These are phyloP conservation scores for Aspergillus funiculosus DNA, from an alignment of 495 filamentous ascomycete genomes.

Conservation along the genomic window DNA sequence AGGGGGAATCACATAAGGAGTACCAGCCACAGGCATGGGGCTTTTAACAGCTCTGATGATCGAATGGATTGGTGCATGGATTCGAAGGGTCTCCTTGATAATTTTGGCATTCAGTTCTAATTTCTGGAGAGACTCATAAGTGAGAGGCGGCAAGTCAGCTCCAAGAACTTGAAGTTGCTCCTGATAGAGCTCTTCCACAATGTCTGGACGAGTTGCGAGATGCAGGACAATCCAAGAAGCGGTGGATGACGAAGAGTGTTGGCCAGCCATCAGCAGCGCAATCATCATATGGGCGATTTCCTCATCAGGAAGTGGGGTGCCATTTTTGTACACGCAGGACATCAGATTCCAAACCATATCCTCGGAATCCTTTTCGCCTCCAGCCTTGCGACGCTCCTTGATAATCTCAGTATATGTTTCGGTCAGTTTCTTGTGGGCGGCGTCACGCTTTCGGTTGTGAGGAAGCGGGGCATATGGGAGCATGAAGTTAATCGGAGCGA, in stretches of 20 bases:
- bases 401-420: conserved; percentile 58
- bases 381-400: conserved; percentile 43
- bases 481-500: conserved; percentile 62
- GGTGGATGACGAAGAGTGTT: conserved; percentile 57
- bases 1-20: conserved; percentile 43
- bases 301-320: conserved; percentile 52
- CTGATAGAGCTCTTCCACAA: conserved; percentile 53
- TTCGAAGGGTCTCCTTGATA: conserved; percentile 57
- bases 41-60: conserved; percentile 58
- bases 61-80: conserved; percentile 60
- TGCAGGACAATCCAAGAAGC: conserved; percentile 56
- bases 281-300: conserved; percentile 67
- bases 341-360: conserved; percentile 69
- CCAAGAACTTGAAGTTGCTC: conserved; percentile 51
- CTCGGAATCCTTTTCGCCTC: conserved; percentile 47
- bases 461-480: conserved; percentile 57
- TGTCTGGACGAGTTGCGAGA: conserved; percentile 50
- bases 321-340: conserved; percentile 58
- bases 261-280: conserved; percentile 59
- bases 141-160: conserved; percentile 45
- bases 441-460: conserved; percentile 55
- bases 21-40: conserved; percentile 47
- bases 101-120: conserved; percentile 53
- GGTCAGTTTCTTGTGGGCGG: conserved; percentile 52
- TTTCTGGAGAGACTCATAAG: conserved; percentile 48